A percentile compares a stretch with the other conserved stretches of the same genome.
phyloP scores from a whole-genome alignment of 805 yeast genomes.

The Hanseniaspora hatyaiensis region DNA sequence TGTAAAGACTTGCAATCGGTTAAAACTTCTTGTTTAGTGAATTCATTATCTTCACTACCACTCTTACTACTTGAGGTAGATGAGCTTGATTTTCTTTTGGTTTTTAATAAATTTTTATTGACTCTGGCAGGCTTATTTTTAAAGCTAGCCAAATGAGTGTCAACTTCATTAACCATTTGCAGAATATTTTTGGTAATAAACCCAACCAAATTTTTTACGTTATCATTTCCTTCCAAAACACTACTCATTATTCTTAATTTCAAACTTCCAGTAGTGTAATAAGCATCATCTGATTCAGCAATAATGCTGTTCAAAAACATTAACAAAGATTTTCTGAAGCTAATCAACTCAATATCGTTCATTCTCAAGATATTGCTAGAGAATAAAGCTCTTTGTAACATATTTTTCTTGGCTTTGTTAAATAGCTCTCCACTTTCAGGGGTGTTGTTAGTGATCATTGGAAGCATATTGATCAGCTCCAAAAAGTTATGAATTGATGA shows the following conservation, averaged over 20 bases:
- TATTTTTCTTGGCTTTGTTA: constrained; percentile 32
- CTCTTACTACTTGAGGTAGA: constrained; percentile 20
- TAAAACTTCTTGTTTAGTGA: constrained; percentile 12
- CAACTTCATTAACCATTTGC: constrained; percentile 21
- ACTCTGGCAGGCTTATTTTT: constrained; percentile 7
- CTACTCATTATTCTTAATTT: constrained; percentile 44
- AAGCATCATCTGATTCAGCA: constrained; percentile 29
- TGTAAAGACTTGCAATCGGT: constrained; percentile 33
- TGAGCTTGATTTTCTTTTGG: constrained; percentile 18
- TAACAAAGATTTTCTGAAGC: constrained; percentile 41
- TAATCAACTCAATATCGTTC: constrained; percentile 37
- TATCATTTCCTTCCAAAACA: constrained; percentile 33
- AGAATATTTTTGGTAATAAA: constrained; percentile 22
- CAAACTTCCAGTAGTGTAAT: constrained; percentile 30
- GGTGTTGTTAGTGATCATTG: constrained; percentile 24
- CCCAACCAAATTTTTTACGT: constrained; percentile 24
- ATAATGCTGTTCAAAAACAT: constrained; percentile 46
- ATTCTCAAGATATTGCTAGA: constrained; percentile 47
- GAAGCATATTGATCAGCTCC: constrained; percentile 27
- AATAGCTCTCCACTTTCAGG: constrained; percentile 28
- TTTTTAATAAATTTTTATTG: constrained; percentile 12
- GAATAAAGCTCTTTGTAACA: constrained; percentile 44
- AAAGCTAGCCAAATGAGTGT: constrained; percentile 8
- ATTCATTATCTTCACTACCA: constrained; percentile 19
- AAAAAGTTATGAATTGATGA: constrained; percentile 41